These are phyloP conservation scores for Neophaeococcomyces mojaviensis DNA, from an alignment of 2,329 filamentous ascomycete genomes.

Conservation along the genomic window DNA sequence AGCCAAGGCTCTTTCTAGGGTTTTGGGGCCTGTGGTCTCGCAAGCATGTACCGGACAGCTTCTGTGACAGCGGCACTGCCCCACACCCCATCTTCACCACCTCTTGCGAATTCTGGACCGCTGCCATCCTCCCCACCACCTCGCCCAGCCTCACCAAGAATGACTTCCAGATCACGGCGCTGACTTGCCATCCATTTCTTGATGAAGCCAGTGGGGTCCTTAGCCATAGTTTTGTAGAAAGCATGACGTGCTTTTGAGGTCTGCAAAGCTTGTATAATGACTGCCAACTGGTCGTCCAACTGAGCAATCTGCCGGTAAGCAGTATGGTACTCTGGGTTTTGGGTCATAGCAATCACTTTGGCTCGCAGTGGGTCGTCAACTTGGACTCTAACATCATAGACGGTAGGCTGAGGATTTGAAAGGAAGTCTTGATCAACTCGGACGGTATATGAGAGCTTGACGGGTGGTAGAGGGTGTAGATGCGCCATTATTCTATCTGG, in stretches of 20 bases:
- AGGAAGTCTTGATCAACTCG: constrained; percentile 82
- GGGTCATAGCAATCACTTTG: constrained; percentile 57
- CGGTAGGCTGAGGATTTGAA: constrained; percentile 62
- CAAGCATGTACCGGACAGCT: constrained; percentile 55
- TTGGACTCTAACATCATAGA: constrained; percentile 82
- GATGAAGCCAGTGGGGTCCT: constrained; percentile 78
- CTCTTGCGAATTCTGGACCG: constrained; percentile 38
- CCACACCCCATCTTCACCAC: constrained; percentile 56
- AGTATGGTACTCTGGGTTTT: constrained; percentile 61
- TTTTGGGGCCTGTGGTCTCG: constrained; percentile 35
- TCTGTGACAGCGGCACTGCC: constrained; percentile 54
- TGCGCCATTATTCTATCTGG: constrained; percentile 73
- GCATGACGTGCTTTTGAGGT: constrained; percentile 84
- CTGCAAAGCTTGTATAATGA: constrained; percentile 72
- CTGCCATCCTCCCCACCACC: constrained; percentile 49
- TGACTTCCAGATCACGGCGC: constrained; percentile 79
- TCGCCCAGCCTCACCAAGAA: constrained; percentile 71
- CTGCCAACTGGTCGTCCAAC: constrained; percentile 78
- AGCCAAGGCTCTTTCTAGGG: not conserved
- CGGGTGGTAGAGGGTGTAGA: constrained; percentile 68
- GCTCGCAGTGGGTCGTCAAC: constrained; percentile 74
- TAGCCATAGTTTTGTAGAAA: constrained; percentile 71
- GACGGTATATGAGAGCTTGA: constrained; percentile 85
- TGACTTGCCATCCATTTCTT: constrained; percentile 85
- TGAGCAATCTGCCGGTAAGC: constrained; percentile 68